A percentile compares a stretch with the other conserved stretches of the same genome.
Evolutionary conservation across 2,329 filamentous ascomycete genomes (phyloP).

Genomic region (Xylaria sp.): DNA sequence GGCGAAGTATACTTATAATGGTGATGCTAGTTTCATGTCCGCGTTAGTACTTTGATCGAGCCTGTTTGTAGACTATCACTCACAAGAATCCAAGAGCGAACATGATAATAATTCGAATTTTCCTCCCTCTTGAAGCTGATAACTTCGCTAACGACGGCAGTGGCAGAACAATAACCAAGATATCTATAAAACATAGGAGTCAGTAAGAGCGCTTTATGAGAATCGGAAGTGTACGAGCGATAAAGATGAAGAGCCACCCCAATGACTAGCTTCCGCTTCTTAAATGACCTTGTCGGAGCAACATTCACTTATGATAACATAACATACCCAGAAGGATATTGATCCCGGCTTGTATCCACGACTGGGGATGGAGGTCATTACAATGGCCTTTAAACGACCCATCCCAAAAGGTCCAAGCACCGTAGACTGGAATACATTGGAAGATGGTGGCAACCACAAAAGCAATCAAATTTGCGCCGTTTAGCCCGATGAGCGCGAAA

Average conservation of each 20-base stretch:
- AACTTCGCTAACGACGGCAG: constrained; percentile 47
- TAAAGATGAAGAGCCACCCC: neutral
- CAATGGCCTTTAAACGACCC: constrained; percentile 47
- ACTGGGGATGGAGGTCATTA: constrained; percentile 48
- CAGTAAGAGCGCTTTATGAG: neutral
- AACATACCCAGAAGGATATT: constrained; percentile 46
- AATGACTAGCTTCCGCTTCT: neutral
- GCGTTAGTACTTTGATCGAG: constrained; percentile 4
- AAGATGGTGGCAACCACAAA: constrained; percentile 47
- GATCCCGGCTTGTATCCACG: constrained; percentile 48
- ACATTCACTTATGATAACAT: neutral
- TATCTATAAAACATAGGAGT: constrained; percentile 28
- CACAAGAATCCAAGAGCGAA: constrained; percentile 51
- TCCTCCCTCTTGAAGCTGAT: constrained; percentile 47
- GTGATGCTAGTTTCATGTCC: constrained; percentile 23
- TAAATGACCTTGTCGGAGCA: neutral
- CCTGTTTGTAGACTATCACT: constrained; percentile 7
- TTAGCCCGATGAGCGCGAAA: constrained; percentile 47
- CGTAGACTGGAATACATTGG: constrained; percentile 47
- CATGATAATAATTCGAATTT: constrained; percentile 50
- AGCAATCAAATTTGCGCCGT: constrained; percentile 42
- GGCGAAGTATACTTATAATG: constrained; percentile 21
- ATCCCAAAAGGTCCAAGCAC: constrained; percentile 50
- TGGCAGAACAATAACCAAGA: constrained; percentile 48
- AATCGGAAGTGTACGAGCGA: neutral